These are phyloP conservation scores for Nicotiana rustica DNA, from an alignment of 305 asterid genomes.

Conservation along the genomic window DNA sequence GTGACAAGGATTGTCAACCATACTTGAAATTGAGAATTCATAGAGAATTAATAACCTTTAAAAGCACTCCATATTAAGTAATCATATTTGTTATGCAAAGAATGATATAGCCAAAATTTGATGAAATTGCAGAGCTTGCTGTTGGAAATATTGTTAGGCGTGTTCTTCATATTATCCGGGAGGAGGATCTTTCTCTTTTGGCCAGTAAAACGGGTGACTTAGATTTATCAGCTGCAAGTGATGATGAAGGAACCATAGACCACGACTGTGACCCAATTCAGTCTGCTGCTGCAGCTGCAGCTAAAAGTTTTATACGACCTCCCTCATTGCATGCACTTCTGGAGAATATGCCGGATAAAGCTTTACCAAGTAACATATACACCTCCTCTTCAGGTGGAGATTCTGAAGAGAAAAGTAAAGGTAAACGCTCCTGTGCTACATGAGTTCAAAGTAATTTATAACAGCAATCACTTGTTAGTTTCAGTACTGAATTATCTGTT, in stretches of 20 bases:
- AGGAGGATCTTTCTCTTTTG: slow-evolving; percentile 88
- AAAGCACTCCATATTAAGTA: slow-evolving; percentile 7
- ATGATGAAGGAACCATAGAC: slow-evolving; percentile 67
- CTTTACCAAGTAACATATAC: slow-evolving; percentile 50
- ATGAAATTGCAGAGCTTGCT: slow-evolving; percentile 80
- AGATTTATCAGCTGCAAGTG: slow-evolving; percentile 75
- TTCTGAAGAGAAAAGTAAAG: slow-evolving; percentile 95
- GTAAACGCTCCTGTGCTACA: slow-evolving; percentile 46
- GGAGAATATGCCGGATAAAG: slow-evolving; percentile 80
- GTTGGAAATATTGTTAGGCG: slow-evolving; percentile 96
- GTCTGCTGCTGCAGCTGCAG: slow-evolving; percentile 93
- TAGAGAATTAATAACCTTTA: background rate
- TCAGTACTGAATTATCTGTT: slow-evolving; percentile 15
- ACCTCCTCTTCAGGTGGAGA: slow-evolving; percentile 89
- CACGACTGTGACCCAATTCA: slow-evolving; percentile 71
- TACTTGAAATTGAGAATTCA: background rate
- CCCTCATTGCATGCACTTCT: slow-evolving; percentile 97
- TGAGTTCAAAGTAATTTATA: slow-evolving; percentile 1
- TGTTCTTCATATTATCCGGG: slow-evolving; percentile 94
- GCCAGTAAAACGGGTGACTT: slow-evolving; percentile 80
- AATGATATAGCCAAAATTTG: slow-evolving; percentile 16
- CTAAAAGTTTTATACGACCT: slow-evolving; percentile 84
- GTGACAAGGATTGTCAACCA: slow-evolving; percentile 10
- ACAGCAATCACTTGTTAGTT: background rate
- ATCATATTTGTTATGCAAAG: slow-evolving; percentile 24